Conservation (phyloP, 345 rosid genomes). For the Rhizophora apiculata region DNA sequence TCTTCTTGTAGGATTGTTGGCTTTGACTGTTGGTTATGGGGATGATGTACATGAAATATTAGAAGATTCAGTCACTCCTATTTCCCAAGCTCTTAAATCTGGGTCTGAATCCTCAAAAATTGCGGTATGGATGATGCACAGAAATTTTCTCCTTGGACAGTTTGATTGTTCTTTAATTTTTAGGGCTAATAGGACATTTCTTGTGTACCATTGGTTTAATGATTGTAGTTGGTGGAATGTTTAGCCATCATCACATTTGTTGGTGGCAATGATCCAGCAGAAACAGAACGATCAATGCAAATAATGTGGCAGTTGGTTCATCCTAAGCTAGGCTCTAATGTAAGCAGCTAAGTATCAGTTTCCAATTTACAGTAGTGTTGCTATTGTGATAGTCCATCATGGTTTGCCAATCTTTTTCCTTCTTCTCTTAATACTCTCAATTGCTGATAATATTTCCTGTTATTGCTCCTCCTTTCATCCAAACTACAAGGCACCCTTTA, state of each 20-base stretch:
- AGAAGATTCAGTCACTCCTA: conserved; percentile 57
- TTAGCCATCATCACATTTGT: conserved; percentile 80
- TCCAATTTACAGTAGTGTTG: background rate
- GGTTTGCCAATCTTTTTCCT: background rate
- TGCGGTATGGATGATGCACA: conserved; percentile 39
- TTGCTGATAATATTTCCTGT: too few species aligned
- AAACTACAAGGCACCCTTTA: too few species aligned
- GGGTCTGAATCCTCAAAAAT: conserved; percentile 48
- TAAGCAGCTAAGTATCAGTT: conserved; percentile 40
- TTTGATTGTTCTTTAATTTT: conserved; percentile 1
- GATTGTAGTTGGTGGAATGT: conserved; percentile 66
- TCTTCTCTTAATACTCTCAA: background rate
- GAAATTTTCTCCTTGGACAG: background rate
- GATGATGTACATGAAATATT: conserved; percentile 58
- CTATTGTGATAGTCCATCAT: background rate
- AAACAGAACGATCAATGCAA: conserved; percentile 79
- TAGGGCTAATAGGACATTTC: background rate
- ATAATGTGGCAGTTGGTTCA: conserved; percentile 87
- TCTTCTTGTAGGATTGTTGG: conserved; percentile 63
- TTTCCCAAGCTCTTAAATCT: conserved; percentile 69
- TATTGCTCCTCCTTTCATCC: too few species aligned
- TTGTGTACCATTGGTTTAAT: background rate
- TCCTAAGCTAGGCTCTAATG: conserved; percentile 84
- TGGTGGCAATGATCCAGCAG: conserved; percentile 62
- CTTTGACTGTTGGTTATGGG: conserved; percentile 71